Base-by-base conservation (phyloP, 2,329 filamentous ascomycete genomes). In the Arthrobotrys sinensis region DNA sequence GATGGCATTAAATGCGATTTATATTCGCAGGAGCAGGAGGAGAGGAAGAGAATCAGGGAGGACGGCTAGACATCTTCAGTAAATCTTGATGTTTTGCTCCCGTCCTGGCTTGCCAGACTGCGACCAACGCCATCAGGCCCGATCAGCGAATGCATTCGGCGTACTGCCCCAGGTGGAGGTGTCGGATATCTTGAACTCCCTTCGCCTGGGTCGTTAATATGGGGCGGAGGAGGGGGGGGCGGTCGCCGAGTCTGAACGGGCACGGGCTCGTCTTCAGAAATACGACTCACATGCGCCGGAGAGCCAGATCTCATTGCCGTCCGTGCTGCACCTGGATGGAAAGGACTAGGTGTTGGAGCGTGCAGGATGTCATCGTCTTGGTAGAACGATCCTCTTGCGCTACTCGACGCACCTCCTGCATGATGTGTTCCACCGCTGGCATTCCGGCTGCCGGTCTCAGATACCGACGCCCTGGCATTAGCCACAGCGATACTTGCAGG, bases 31-130 rank as follows among this genome's bases (percentile, higher is more conserved):
- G 7, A 65, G 64, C 48, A 48, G n/a, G 7, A 65, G 43, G 48
- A 70, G 52, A 63, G 50, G 11, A 32, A 10, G 40, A 16, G 16
- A 46, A n/a, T 21, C 32, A 2, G 21, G 7, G 19, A 10, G 16
- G 34, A 52, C 8, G 10, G 43, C 40, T 75, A 79, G 32, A 79
- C 76, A 53, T 79, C 76, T 46, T 79, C 76, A 10, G 76, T 79
- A 24, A 79, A 79, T 24, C 76, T 75, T 19, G 76, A 79, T 5
- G 76, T 79, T 40, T 79, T 79, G 64, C 76, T 79, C 24, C 76
- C 76, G 45, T 79, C 76, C 40, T 79, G 76, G 57, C 76, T 79
- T 48, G 76, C 69, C 11, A 79, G 70, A 38, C 76, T 79, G 16
- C 76, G 68, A 12, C 76, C 76, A 8, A 79, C 76, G 1, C 53